phyloP scores from a whole-genome alignment of 495 filamentous ascomycete genomes.

The Trichoderma asperelloides region DNA sequence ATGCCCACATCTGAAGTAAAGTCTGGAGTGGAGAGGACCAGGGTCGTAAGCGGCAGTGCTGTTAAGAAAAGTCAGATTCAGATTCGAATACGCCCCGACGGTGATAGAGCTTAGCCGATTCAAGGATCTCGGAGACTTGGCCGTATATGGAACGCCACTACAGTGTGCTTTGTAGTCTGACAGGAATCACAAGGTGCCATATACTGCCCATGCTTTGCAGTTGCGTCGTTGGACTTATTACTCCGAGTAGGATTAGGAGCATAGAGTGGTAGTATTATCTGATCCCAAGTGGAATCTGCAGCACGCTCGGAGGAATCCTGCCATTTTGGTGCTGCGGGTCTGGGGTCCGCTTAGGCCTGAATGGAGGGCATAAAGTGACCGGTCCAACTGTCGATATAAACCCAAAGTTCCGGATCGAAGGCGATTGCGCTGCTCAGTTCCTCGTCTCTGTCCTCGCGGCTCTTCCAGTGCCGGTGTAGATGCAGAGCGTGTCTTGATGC shows the following conservation, averaged over 20 bases:
- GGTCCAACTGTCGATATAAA: not conserved
- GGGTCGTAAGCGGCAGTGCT: not conserved
- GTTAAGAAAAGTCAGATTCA: not conserved
- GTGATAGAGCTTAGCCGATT: too few species aligned
- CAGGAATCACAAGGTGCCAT: too few species aligned
- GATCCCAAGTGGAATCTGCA: not conserved
- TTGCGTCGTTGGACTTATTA: too few species aligned
- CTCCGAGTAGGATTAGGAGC: too few species aligned
- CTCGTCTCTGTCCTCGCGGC: not conserved
- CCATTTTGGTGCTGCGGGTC: not conserved
- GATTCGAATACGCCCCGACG: too few species aligned
- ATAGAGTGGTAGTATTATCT: too few species aligned
- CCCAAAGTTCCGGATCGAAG: not conserved
- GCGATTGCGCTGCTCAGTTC: not conserved
- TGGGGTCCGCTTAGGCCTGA: not conserved
- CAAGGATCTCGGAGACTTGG: too few species aligned
- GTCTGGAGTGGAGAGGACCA: not conserved
- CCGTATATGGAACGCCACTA: too few species aligned
- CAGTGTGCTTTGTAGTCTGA: too few species aligned
- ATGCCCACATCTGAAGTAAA: not conserved
- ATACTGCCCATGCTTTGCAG: too few species aligned
- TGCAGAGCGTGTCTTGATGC: not conserved
- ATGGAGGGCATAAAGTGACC: not conserved
- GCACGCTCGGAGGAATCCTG: too few species aligned
- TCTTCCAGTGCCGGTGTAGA: not conserved